phyloP scores from a whole-genome alignment of 768 basidiomycete genomes.

The Kondoa malvinella region DNA sequence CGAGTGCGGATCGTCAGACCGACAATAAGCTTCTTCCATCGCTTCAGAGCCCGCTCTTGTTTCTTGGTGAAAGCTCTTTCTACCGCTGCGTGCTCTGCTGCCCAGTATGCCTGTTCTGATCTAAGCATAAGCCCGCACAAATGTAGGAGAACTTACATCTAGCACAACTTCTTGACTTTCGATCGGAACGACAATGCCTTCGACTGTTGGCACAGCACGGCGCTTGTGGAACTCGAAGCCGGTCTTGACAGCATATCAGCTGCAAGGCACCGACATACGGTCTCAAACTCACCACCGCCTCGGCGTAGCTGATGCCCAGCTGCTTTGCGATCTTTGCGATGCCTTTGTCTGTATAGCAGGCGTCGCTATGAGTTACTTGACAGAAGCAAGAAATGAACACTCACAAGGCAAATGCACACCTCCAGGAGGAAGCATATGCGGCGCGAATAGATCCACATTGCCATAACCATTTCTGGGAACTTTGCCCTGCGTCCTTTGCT shows the following conservation, averaged over 20 bases:
- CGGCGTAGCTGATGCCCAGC: conserved; percentile 75
- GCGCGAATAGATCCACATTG: conserved; percentile 88
- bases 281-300: conserved; percentile 75
- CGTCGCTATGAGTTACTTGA: background rate
- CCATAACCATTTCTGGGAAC: conserved; percentile 92
- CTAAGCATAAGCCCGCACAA: background rate
- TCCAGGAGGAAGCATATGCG: conserved; percentile 81
- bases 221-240: conserved; percentile 94
- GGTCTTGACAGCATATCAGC: conserved; percentile 39
- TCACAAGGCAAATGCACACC: conserved; percentile 77
- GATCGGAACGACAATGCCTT: conserved; percentile 68
- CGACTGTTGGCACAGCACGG: conserved; percentile 63
- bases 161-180: conserved; percentile 58
- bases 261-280: conserved; percentile 13
- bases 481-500: conserved; percentile 45
- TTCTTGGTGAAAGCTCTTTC: conserved; percentile 59
- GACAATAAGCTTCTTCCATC: conserved; percentile 72
- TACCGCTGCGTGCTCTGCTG: conserved; percentile 56
- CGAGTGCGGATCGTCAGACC: conserved; percentile 68
- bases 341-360: conserved; percentile 48
- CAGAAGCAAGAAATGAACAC: conserved; percentile 30
- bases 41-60: conserved; percentile 63
- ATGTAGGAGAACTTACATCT: conserved; percentile 42
- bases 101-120: conserved; percentile 58
- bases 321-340: conserved; percentile 72